Base-by-base conservation (phyloP, 768 basidiomycete genomes). In the Agrocybe praecox region DNA sequence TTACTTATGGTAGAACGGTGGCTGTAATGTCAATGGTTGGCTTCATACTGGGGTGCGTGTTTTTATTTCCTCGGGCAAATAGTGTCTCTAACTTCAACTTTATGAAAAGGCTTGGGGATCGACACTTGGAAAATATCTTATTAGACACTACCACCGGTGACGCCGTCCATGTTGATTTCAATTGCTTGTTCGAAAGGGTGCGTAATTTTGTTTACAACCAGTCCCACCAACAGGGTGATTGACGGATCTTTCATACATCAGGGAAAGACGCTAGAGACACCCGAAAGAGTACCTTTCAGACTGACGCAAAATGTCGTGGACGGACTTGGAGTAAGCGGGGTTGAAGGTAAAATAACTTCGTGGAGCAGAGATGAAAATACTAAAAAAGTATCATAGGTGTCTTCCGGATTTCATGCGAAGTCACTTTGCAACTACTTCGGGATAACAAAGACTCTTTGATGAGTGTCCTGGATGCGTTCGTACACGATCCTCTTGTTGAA, bases 1-100 rank as follows among this genome's bases (percentile, higher is more conserved):
- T 93, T 62, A 79, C 85, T 1, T 99, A 96, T 67, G 88, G 84
- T 4, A 82, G 96, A 43, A 97, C 96, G 0, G 84, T 91, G 0
- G 97, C 96, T 0, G 97, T 98, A 52, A 98, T 97, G 89, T 97
- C 92, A 1, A 98, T 99, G 92, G 92, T 98, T 19, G 97, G 97
- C 11, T 96, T 92, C 65, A 94, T 99, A 43, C 78, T 98, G 12
- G 96, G 96, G 94, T 96, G 61, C 53, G 87, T 52, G 36, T 21
- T 17, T 47, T 8, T 46, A 6, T 18, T 6, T 19, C 24, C 46
- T 8, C 2, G 19, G 19, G 53, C 17, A 55, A 12, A 50, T 23
- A 24, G 47, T 46, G 19, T 6, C 29, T 32, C 34, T 23, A 53
- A 32, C 9, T 46, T 21, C 26, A 44, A 9, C 15, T n/a, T n/a